Evolutionary conservation across 164 flowering plant species (phyloP).

Genomic region (Aristolochia contorta): DNA sequence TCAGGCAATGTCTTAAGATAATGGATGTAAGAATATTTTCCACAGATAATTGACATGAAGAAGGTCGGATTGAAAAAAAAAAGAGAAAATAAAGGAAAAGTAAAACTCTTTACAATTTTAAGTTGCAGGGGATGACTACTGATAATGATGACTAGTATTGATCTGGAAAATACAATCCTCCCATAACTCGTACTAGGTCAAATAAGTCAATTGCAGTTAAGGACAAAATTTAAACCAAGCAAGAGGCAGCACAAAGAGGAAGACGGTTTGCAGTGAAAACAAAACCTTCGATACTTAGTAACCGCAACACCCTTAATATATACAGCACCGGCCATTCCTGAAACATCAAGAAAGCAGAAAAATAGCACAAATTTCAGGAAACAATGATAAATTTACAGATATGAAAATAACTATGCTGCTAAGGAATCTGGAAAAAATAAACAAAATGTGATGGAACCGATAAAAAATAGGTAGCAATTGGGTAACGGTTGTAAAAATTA

Average conservation of each 20-base stretch:
- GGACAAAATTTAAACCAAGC: neutral
- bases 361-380: neutral
- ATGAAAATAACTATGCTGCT: neutral
- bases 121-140: no score
- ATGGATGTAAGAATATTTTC: no score
- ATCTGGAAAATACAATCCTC: neutral
- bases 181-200: neutral
- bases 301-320: constrained; percentile 89
- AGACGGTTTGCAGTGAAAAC: neutral
- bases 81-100: no score
- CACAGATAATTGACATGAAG: no score
- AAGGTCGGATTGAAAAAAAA: no score
- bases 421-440: no score
- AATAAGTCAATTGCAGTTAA: neutral
- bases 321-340: constrained; percentile 95
- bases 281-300: constrained; percentile 72
- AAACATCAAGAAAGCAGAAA: constrained; percentile 13
- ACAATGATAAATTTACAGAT: neutral
- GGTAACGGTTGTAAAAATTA: neutral
- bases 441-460: neutral
- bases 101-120: no score
- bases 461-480: neutral
- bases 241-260: neutral
- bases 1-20: no score
- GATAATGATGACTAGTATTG: no score